Evolutionary conservation across 2,329 filamentous ascomycete genomes (phyloP).

Genomic region (Cladobotryum mycophilum): DNA sequence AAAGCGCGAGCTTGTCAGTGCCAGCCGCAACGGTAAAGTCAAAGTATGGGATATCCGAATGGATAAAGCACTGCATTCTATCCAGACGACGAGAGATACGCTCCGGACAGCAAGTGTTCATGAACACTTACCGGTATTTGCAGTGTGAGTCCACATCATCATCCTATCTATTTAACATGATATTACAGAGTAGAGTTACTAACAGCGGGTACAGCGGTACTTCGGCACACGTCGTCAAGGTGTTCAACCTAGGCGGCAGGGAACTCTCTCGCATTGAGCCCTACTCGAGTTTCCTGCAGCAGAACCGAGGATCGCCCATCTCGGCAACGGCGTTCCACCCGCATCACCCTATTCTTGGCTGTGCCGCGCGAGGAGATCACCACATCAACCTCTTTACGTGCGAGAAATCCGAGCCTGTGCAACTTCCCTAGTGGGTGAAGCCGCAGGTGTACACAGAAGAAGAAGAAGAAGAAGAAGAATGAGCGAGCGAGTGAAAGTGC

Average conservation of each 20-base stretch:
- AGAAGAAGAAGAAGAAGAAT: neutral
- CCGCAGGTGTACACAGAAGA: neutral
- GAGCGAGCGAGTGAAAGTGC: neutral
- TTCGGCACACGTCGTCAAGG: slow-evolving; percentile 79
- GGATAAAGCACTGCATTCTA: slow-evolving; percentile 67
- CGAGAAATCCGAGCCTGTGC: slow-evolving; percentile 39
- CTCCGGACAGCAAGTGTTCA: slow-evolving; percentile 85
- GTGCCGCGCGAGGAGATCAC: slow-evolving; percentile 77
- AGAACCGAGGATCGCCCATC: slow-evolving; percentile 75
- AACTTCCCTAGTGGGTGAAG: slow-evolving; percentile 5
- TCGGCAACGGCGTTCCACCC: slow-evolving; percentile 91
- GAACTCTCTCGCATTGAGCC: slow-evolving; percentile 81
- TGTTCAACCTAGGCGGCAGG: slow-evolving; percentile 81
- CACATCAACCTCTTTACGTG: slow-evolving; percentile 86
- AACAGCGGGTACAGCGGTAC: slow-evolving; percentile 58
- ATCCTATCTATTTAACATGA: slow-evolving; percentile 2
- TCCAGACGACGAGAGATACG: slow-evolving; percentile 69
- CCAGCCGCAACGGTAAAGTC: slow-evolving; percentile 87
- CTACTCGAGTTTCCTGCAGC: slow-evolving; percentile 80
- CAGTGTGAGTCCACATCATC: slow-evolving; percentile 60
- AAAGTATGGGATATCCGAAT: slow-evolving; percentile 94
- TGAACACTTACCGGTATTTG: slow-evolving; percentile 94
- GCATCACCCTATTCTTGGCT: slow-evolving; percentile 85
- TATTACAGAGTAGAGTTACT: slow-evolving; percentile 21
- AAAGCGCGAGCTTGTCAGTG: slow-evolving; percentile 82